These are phyloP conservation scores for Syzygium jambos DNA, from an alignment of 345 rosid genomes.

Conservation along the genomic window DNA sequence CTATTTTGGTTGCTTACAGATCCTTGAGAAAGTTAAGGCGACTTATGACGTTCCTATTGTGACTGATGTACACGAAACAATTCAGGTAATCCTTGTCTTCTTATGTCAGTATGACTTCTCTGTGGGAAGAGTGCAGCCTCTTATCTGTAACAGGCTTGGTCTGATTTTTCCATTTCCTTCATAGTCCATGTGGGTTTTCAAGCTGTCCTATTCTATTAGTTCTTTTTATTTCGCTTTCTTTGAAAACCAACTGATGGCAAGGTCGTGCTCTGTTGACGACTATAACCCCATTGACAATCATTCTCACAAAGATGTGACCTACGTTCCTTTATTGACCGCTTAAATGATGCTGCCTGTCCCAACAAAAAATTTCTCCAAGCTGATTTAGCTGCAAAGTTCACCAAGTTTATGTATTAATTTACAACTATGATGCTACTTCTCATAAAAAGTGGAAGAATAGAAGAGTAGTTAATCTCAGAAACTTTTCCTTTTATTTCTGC, in stretches of 20 bases:
- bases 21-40: constrained; percentile 90
- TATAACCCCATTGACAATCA: not conserved
- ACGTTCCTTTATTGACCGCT: not conserved
- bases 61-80: constrained; percentile 89
- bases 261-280: not conserved
- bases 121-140: not conserved
- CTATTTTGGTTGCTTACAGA: constrained; percentile 36
- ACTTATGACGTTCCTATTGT: constrained; percentile 80
- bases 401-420: not conserved
- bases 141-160: not conserved
- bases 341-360: not conserved
- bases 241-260: not conserved
- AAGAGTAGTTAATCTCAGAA: not conserved
- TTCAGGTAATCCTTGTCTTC: constrained; percentile 40
- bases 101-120: not conserved
- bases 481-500: not conserved
- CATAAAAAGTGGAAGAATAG: not conserved
- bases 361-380: not conserved
- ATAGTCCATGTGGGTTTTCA: not conserved
- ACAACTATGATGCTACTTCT: not conserved
- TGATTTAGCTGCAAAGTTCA: not conserved
- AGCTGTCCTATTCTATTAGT: not conserved
- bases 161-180: not conserved
- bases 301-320: not conserved
- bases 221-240: not conserved